phyloP scores from a whole-genome alignment of 2,329 filamentous ascomycete genomes.

The Fusarium tricinctum region DNA sequence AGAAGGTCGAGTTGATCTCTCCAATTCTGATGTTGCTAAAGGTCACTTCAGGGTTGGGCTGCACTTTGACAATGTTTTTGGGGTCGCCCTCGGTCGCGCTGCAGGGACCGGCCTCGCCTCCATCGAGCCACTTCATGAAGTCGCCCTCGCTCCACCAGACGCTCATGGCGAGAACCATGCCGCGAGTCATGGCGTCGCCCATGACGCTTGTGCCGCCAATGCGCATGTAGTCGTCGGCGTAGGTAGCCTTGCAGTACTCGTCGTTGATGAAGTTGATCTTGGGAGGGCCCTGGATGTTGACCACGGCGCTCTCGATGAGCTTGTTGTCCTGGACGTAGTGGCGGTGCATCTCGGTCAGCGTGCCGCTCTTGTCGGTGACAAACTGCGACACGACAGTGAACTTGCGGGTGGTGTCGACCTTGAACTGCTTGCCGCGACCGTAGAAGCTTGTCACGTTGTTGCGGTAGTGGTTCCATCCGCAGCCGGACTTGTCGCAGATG shows the following conservation, averaged over 20 bases:
- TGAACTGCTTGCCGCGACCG: slow-evolving; percentile 49
- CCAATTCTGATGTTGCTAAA: slow-evolving; percentile 72
- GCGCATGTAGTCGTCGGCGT: slow-evolving; percentile 51
- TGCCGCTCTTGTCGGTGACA: slow-evolving; percentile 54
- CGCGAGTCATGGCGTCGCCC: slow-evolving; percentile 61
- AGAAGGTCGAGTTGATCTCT: slow-evolving; percentile 67
- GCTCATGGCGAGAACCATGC: slow-evolving; percentile 66
- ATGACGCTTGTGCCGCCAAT: slow-evolving; percentile 61
- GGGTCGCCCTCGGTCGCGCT: slow-evolving; percentile 67
- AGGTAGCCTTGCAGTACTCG: slow-evolving; percentile 53
- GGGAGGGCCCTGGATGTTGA: slow-evolving; percentile 43
- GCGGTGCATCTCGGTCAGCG: slow-evolving; percentile 64
- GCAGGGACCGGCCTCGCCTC: slow-evolving; percentile 64
- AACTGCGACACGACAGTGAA: slow-evolving; percentile 67
- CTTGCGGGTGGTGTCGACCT: slow-evolving; percentile 56
- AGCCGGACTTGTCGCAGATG: slow-evolving; percentile 61
- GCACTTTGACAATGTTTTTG: slow-evolving; percentile 59
- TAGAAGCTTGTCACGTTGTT: slow-evolving; percentile 51
- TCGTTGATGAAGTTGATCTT: slow-evolving; percentile 57
- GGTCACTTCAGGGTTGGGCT: slow-evolving; percentile 64
- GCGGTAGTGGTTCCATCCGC: slow-evolving; percentile 61
- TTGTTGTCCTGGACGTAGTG: slow-evolving; percentile 59
- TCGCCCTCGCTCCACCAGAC: slow-evolving; percentile 68
- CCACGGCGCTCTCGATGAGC: slow-evolving; percentile 39
- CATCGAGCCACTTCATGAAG: slow-evolving; percentile 68